Conservation (phyloP, 2,329 filamentous ascomycete genomes). For the Sporothrix euskadiensis region DNA sequence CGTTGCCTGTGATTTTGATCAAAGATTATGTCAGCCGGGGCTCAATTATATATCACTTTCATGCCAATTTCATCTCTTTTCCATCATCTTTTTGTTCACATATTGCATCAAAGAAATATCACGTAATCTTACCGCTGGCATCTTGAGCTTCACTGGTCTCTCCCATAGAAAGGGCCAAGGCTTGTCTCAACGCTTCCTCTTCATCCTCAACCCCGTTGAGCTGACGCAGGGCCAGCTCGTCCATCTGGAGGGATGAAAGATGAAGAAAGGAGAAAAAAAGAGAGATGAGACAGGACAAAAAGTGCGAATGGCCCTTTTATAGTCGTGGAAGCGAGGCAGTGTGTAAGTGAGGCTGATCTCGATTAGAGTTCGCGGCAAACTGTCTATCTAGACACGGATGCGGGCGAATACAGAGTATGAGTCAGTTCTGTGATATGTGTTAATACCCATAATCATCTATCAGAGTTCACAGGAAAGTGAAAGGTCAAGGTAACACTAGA, state of each 20-base stretch:
- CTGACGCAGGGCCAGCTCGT: conserved; percentile 33
- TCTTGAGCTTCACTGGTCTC: conserved; percentile 9
- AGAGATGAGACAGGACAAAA: neutral
- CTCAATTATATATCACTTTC: neutral
- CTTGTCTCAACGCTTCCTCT: conserved; percentile 60
- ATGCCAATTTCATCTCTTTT: neutral
- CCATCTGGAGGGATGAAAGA: conserved; percentile 32
- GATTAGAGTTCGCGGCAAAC: neutral
- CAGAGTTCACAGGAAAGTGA: neutral
- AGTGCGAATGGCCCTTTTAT: neutral
- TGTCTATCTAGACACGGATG: neutral
- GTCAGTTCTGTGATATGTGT: too few relatives aligned
- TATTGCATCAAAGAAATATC: neutral
- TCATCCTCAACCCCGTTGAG: conserved; percentile 48
- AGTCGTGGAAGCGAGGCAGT: neutral
- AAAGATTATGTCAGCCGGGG: neutral
- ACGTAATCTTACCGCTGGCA: neutral
- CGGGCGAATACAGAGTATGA: too few relatives aligned
- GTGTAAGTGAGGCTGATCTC: neutral
- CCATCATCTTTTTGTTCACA: neutral
- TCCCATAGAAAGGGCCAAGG: conserved; percentile 60
- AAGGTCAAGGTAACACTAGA: neutral
- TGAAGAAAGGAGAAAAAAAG: neutral
- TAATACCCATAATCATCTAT: too few relatives aligned
- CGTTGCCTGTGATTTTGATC: neutral